Conservation (phyloP, 1,284 basidiomycete species). For the Trichosporon sp. region DNA sequence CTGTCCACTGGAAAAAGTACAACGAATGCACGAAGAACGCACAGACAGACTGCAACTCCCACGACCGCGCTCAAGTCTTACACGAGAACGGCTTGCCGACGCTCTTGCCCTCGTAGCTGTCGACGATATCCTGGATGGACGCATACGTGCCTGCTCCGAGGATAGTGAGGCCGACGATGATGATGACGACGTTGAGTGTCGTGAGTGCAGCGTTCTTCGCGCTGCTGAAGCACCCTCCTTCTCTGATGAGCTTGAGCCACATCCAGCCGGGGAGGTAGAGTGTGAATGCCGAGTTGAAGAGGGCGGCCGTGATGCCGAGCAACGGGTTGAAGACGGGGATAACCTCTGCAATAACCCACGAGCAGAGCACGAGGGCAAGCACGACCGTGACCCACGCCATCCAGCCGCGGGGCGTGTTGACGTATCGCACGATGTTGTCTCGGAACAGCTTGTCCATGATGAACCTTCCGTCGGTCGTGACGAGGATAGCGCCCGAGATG, state of each 20-base stretch:
- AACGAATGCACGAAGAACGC: not conserved
- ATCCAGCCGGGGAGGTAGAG: conserved; percentile 17
- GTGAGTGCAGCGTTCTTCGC: conserved; percentile 10
- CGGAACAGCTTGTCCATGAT: conserved; percentile 12
- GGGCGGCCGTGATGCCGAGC: conserved; percentile 30
- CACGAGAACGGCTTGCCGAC: conserved; percentile 15
- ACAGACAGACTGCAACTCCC: too few relatives aligned
- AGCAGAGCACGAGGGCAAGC: conserved; percentile 1
- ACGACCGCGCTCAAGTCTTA: conserved; percentile 14
- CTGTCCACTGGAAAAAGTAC: not conserved
- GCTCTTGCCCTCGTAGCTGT: conserved; percentile 7
- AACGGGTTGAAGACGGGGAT: conserved; percentile 40
- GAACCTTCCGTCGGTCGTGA: conserved; percentile 14
- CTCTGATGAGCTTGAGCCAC: conserved; percentile 19
- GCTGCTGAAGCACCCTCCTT: conserved; percentile 12
- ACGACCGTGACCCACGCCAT: conserved; percentile 51
- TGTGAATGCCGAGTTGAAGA: conserved; percentile 20
- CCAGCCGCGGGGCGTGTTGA: conserved; percentile 37
- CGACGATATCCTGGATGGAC: conserved; percentile 9
- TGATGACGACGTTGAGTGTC: conserved; percentile 8
- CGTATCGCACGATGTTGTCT: conserved; percentile 25
- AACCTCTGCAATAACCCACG: conserved; percentile 20
- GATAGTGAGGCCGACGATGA: conserved; percentile 14
- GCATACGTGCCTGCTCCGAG: conserved; percentile 14
- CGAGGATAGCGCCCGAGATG: conserved; percentile 20